Conservation (phyloP, 2,329 filamentous ascomycete genomes). For the Verticillium tricorpus region DNA sequence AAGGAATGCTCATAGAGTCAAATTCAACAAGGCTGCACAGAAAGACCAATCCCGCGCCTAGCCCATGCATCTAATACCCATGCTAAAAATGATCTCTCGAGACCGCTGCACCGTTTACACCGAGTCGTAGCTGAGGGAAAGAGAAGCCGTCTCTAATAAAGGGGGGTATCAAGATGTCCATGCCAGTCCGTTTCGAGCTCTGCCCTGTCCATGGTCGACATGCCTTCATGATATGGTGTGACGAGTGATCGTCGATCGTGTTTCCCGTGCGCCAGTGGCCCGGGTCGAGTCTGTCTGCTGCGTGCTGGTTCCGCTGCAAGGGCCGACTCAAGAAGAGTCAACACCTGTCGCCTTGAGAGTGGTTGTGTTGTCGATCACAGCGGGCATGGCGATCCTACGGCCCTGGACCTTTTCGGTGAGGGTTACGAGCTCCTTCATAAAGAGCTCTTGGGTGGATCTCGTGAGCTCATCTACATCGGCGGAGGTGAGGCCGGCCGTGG, state of each 20-base stretch:
- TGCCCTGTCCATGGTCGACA: background rate
- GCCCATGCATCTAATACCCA: background rate
- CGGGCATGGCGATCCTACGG: slow-evolving; percentile 12
- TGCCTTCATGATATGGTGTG: background rate
- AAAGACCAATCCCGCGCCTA: background rate
- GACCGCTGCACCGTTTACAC: background rate
- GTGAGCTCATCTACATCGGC: slow-evolving; percentile 75
- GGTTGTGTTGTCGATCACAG: background rate
- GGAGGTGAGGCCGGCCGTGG: slow-evolving; percentile 66
- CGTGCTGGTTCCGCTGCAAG: background rate
- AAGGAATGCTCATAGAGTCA: background rate
- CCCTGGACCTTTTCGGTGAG: slow-evolving; percentile 50
- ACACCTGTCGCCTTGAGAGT: background rate
- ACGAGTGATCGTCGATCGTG: background rate
- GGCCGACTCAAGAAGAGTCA: background rate
- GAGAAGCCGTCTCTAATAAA: background rate
- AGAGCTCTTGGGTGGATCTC: slow-evolving; percentile 63
- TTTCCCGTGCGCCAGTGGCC: background rate
- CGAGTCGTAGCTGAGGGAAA: background rate
- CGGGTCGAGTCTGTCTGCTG: background rate
- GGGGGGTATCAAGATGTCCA: slow-evolving; percentile 1
- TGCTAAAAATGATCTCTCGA: background rate
- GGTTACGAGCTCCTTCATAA: slow-evolving; percentile 62
- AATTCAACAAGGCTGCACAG: background rate
- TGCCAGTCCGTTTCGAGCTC: background rate